Evolutionary conservation across 306 rosid species (phyloP).

Genomic region (Fragaria ananassa): DNA sequence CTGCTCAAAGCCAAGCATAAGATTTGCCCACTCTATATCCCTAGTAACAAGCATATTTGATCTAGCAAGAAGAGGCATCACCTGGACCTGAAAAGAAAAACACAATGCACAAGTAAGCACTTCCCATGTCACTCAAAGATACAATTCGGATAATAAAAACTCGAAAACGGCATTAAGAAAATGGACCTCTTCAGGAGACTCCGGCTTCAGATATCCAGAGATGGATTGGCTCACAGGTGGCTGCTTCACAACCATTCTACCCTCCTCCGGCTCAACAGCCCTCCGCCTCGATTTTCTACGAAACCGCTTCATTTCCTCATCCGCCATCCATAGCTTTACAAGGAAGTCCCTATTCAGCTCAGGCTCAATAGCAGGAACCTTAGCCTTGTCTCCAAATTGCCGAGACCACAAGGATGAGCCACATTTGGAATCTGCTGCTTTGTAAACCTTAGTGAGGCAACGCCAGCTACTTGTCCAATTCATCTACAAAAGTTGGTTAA

Average conservation of each 20-base stretch:
- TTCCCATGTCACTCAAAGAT: slow-evolving; percentile 9
- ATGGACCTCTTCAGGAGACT: slow-evolving; percentile 64
- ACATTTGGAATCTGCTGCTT: slow-evolving; percentile 14
- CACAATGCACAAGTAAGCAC: slow-evolving; percentile 25
- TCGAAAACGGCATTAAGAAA: not conserved
- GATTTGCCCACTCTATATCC: slow-evolving; percentile 98
- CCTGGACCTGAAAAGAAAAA: slow-evolving; percentile 51
- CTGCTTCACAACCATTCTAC: slow-evolving; percentile 35
- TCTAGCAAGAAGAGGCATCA: slow-evolving; percentile 89
- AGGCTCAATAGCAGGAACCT: slow-evolving; percentile 17
- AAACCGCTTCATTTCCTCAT: slow-evolving; percentile 33
- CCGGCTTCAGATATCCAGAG: slow-evolving; percentile 45
- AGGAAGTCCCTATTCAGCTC: slow-evolving; percentile 55
- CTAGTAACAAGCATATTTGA: slow-evolving; percentile 89
- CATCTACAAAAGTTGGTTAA: slow-evolving; percentile 16
- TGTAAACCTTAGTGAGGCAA: slow-evolving; percentile 12
- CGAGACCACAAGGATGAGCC: slow-evolving; percentile 28
- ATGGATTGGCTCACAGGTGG: slow-evolving; percentile 75
- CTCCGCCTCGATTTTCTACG: slow-evolving; percentile 25
- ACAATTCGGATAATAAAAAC: not conserved
- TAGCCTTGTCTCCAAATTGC: slow-evolving; percentile 36
- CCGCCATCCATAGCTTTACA: slow-evolving; percentile 60
- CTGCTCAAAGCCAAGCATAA: slow-evolving; percentile 90
- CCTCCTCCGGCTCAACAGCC: not conserved
- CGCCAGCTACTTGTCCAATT: slow-evolving; percentile 33